phyloP scores from a whole-genome alignment of 2,329 filamentous ascomycete species.

The Penicillium psychrosexuale region DNA sequence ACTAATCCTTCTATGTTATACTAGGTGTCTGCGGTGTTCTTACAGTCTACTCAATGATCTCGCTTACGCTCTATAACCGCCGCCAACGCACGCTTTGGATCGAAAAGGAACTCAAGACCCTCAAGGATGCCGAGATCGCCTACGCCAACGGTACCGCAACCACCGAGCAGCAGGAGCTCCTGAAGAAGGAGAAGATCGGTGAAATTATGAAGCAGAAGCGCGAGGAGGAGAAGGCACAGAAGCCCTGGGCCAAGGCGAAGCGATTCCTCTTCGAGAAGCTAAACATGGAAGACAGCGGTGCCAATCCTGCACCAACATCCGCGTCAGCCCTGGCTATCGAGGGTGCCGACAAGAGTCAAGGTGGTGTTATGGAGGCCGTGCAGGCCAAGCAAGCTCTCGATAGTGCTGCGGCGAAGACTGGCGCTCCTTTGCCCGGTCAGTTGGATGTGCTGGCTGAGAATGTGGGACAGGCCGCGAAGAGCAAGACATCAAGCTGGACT shows the following conservation, averaged over 20 bases:
- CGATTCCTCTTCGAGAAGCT: constrained; percentile 39
- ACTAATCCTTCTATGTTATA: constrained; percentile 3
- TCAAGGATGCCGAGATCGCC: constrained; percentile 45
- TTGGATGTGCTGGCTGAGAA: constrained; percentile 38
- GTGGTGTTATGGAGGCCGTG: constrained; percentile 35
- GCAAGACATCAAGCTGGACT: constrained; percentile 38
- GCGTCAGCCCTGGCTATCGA: constrained; percentile 8
- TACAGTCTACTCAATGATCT: constrained; percentile 62
- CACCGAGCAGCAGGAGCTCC: constrained; percentile 42
- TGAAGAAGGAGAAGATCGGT: constrained; percentile 45
- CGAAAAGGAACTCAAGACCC: constrained; percentile 45
- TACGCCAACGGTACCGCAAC: constrained; percentile 41
- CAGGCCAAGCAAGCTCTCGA: constrained; percentile 38
- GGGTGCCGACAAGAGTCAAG: constrained; percentile 15
- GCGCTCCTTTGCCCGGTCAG: constrained; percentile 23
- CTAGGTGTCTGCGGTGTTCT: constrained; percentile 59
- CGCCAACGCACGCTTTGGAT: constrained; percentile 62
- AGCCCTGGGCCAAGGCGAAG: constrained; percentile 39
- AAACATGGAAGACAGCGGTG: constrained; percentile 33
- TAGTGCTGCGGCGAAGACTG: constrained; percentile 23
- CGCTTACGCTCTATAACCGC: constrained; percentile 66
- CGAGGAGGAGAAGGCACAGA: constrained; percentile 40
- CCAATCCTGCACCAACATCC: constrained; percentile 7
- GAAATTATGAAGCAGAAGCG: constrained; percentile 42
- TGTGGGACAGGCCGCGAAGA: constrained; percentile 36